Conservation (phyloP, 371 early-diverging fungal genomes). For the Dinochytrium kinnereticum region DNA sequence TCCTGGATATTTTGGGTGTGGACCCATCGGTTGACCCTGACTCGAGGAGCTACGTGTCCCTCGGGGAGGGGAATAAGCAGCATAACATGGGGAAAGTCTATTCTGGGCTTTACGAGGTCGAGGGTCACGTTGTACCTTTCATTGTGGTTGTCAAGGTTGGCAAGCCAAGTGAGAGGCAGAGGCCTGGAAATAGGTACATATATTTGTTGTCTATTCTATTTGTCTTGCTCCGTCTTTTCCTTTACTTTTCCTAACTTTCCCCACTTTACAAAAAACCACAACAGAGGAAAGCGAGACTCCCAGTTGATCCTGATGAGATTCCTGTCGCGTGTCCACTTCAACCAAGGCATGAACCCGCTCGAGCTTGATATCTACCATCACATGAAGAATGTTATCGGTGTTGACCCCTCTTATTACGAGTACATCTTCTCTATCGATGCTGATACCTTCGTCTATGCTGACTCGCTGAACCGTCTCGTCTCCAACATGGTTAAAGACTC, state of each 20-base stretch:
- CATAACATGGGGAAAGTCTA: slow-evolving; percentile 91
- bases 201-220: slow-evolving; percentile 31
- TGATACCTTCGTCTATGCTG: slow-evolving; percentile 87
- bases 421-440: slow-evolving; percentile 95
- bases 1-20: slow-evolving; percentile 80
- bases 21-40: slow-evolving; percentile 64
- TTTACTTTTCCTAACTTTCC: slow-evolving; percentile 60
- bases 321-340: slow-evolving; percentile 97
- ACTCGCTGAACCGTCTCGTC: slow-evolving; percentile 88
- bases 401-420: slow-evolving; percentile 88
- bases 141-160: slow-evolving; percentile 88
- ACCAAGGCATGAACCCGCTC: slow-evolving; percentile 78
- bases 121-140: slow-evolving; percentile 83
- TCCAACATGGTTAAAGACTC: slow-evolving; percentile 88
- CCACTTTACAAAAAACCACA: slow-evolving; percentile 69
- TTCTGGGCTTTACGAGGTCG: slow-evolving; percentile 86
- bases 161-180: slow-evolving; percentile 65
- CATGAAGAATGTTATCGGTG: slow-evolving; percentile 84
- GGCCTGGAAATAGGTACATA: slow-evolving; percentile 90
- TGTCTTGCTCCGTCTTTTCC: slow-evolving; percentile 79
- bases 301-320: slow-evolving; percentile 99
- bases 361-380: slow-evolving; percentile 91
- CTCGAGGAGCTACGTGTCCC: slow-evolving; percentile 57
- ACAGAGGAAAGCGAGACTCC: slow-evolving; percentile 99
- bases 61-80: slow-evolving; percentile 72